Conservation (phyloP, 192 early-diverging fungal species). For the Coemansia umbellata region DNA sequence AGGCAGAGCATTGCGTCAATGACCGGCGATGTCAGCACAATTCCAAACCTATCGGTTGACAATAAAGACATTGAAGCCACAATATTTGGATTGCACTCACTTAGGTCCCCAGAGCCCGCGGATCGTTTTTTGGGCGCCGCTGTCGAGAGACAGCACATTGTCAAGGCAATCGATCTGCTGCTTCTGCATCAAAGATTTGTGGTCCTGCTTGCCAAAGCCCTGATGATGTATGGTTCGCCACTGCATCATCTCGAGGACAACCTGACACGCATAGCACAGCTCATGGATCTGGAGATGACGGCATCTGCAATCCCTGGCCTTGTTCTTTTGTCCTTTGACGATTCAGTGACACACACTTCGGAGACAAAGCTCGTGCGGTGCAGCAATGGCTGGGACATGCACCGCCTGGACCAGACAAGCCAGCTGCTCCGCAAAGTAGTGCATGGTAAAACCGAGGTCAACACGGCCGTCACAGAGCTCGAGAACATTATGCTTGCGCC, state of each 20-base stretch:
- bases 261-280: slow-evolving; percentile 52
- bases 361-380: slow-evolving; percentile 69
- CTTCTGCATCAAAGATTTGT: slow-evolving; percentile 64
- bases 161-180: slow-evolving; percentile 57
- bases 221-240: slow-evolving; percentile 67
- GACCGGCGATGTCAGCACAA: slow-evolving; percentile 32
- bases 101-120: not conserved
- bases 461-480: slow-evolving; percentile 55
- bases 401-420: slow-evolving; percentile 59
- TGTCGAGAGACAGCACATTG: slow-evolving; percentile 26
- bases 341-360: slow-evolving; percentile 66
- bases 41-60: slow-evolving; percentile 14
- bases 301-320: slow-evolving; percentile 66
- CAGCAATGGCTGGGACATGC: slow-evolving; percentile 62
- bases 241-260: slow-evolving; percentile 64
- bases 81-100: not conserved
- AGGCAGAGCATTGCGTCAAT: slow-evolving; percentile 29
- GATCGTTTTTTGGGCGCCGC: not conserved
- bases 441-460: slow-evolving; percentile 52
- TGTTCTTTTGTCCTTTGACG: slow-evolving; percentile 64
- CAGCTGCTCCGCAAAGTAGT: slow-evolving; percentile 60
- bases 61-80: slow-evolving; percentile 2
- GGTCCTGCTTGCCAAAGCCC: slow-evolving; percentile 56
- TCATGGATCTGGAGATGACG: slow-evolving; percentile 59
- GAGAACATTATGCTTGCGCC: slow-evolving; percentile 52